Percentiles rank a stretch among this genome's conserved stretches.
phyloP scores from a whole-genome alignment of 163 green algal genomes.

The Coccomyxa subellipsoidea region DNA sequence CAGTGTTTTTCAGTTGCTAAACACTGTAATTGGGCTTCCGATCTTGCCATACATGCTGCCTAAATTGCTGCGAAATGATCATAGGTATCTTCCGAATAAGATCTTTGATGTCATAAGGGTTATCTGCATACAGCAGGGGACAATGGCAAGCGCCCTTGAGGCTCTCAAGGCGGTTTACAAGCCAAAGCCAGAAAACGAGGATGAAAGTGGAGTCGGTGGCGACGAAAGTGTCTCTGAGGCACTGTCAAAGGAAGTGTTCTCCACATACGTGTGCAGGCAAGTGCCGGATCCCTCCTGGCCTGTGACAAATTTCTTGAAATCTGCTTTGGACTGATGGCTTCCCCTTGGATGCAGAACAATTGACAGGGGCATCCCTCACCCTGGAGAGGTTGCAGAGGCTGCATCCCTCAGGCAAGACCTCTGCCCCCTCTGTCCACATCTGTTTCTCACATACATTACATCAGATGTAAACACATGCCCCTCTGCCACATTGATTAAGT shows the following conservation, averaged over 20 bases:
- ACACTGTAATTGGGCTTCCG: no score
- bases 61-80: no score
- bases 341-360: constrained; percentile 11
- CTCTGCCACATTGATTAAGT: neutral
- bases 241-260: constrained; percentile 49
- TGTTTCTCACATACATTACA: neutral
- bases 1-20: no score
- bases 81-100: no score
- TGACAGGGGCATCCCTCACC: constrained; percentile 47
- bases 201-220: constrained; percentile 13
- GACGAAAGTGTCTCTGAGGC: constrained; percentile 39
- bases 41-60: no score
- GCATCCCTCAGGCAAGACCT: constrained; percentile 52
- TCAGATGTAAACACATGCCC: no score
- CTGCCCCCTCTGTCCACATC: neutral
- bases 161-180: neutral
- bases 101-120: no score
- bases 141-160: neutral
- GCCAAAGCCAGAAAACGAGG: constrained; percentile 3
- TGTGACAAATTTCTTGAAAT: neutral
- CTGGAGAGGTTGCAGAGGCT: constrained; percentile 74
- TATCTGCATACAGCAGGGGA: neutral
- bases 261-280: constrained; percentile 45
- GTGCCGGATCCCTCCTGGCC: neutral
- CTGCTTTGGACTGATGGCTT: neutral